These are phyloP conservation scores for Scytalidium sp. DNA, from an alignment of 2,329 filamentous ascomycete species.

Conservation along the genomic window DNA sequence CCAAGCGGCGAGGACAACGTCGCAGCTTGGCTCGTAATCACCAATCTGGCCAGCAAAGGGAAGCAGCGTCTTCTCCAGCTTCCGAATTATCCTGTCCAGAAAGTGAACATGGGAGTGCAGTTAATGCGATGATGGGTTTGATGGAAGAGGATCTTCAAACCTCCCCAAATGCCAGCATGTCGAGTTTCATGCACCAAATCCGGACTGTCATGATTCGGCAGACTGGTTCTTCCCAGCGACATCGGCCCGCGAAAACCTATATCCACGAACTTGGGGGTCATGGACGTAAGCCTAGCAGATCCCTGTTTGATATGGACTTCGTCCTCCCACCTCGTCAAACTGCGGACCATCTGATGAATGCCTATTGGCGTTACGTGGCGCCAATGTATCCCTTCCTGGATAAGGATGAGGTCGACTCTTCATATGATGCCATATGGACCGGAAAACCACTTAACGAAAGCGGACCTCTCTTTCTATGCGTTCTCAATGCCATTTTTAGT, in stretches of 20 bases:
- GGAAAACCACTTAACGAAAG: constrained; percentile 33
- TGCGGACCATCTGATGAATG: constrained; percentile 41
- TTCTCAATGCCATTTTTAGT: constrained; percentile 41
- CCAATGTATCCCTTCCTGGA: constrained; percentile 45
- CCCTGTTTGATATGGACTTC: constrained; percentile 13
- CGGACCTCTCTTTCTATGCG: constrained; percentile 41
- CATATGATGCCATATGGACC: constrained; percentile 39
- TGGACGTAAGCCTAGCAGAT: not conserved
- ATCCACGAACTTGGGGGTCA: not conserved
- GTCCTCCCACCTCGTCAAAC: constrained; percentile 42
- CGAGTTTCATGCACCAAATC: not conserved
- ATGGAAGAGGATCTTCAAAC: not conserved
- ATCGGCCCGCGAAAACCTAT: not conserved
- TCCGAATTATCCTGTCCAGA: not conserved
- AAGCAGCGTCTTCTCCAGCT: not conserved
- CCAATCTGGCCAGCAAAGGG: not conserved
- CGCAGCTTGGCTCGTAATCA: not conserved
- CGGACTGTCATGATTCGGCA: too few species aligned
- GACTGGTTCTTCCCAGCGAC: not conserved
- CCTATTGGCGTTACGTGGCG: constrained; percentile 45
- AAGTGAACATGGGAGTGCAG: not conserved
- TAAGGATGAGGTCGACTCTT: constrained; percentile 29
- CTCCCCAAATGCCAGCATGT: not conserved
- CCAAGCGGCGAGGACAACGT: not conserved
- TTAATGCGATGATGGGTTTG: not conserved